Percentiles rank a stretch among this genome's conserved stretches.
Conservation (phyloP, 352 stramenopile genomes). For the Globisporangium alternatum region DNA sequence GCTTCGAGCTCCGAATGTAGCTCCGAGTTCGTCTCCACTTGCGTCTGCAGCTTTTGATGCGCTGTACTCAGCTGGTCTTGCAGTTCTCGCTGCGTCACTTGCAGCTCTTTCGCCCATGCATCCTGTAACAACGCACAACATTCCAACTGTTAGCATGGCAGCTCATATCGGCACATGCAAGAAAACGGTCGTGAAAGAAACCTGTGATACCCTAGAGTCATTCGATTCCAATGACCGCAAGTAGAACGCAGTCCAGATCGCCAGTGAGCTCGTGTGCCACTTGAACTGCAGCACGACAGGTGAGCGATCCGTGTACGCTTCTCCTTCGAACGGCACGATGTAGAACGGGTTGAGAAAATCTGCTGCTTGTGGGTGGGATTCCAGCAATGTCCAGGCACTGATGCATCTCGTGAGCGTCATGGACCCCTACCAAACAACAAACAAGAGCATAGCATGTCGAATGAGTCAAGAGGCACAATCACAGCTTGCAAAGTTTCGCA, state of each 20-base stretch:
- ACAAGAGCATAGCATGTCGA: not conserved
- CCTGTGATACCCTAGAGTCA: slow-evolving; percentile 72
- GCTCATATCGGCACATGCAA: not conserved
- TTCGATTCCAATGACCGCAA: slow-evolving; percentile 80
- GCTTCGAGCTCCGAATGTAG: slow-evolving; percentile 63
- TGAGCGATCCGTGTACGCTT: slow-evolving; percentile 44
- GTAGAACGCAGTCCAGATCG: slow-evolving; percentile 84
- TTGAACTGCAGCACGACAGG: slow-evolving; percentile 79
- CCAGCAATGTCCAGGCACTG: slow-evolving; percentile 65
- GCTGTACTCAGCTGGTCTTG: slow-evolving; percentile 63
- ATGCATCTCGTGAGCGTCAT: slow-evolving; percentile 59
- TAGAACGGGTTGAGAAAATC: slow-evolving; percentile 84
- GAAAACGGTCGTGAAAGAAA: slow-evolving; percentile 30
- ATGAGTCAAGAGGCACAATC: not conserved
- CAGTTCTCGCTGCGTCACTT: slow-evolving; percentile 74
- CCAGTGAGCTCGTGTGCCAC: slow-evolving; percentile 81
- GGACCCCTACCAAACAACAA: slow-evolving; percentile 35
- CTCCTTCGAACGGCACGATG: slow-evolving; percentile 43
- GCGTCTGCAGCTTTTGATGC: slow-evolving; percentile 63
- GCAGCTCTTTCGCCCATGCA: slow-evolving; percentile 79
- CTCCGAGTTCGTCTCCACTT: slow-evolving; percentile 74
- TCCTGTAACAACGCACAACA: slow-evolving; percentile 39
- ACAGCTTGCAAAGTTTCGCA: not conserved
- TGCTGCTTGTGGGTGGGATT: slow-evolving; percentile 28
- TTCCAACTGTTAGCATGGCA: not conserved